Evolutionary conservation across 805 yeast species (phyloP), one percentile per base, ranked within the genome.

Genomic region (Kodamaea kaohsiungensis): DNA sequence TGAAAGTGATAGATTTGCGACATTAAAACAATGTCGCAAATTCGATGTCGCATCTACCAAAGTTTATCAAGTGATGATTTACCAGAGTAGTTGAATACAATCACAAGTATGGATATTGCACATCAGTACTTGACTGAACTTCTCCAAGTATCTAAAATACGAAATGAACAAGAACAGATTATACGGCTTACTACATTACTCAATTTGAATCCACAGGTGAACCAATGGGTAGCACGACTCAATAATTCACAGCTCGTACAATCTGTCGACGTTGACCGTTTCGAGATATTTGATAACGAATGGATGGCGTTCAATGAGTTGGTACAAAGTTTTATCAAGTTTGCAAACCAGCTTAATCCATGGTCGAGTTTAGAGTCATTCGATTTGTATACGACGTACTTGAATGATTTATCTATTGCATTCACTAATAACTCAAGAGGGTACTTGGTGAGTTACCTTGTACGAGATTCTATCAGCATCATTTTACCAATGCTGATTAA

Each of bases 331-430:
- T 86, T 83, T 62, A 62, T 86, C 12, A 62, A 65, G 37, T 72
- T 81, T 51, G 71, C 83, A 54, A 68, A 77, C 42, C 83, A 82
- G 54, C 66, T 84, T 19, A 76, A 84, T 59, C 86, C 89, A 0
- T 71, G 80, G 72, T 76, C 85, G 0, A 53, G 73, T 1, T 61
- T 83, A 3, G 77, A 76, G 38, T 81, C 86, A 1, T 83, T 83
- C 56, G 89, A 85, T 63, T 65, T 82, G 22, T 80, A 76, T 56
- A 77, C 81, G 18, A 70, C 72, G 43, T 78, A 77, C 56, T 66
- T 79, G 48, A 80, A 78, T 51, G 78, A 78, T 55, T 59, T 83
- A 33, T 70, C 85, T 1, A 65, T 77, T 7, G 81, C 85, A 3
- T 74, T 83, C 60, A 76, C 71, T 61, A 82, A 83, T 56, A 71